Conservation (phyloP, 371 early-diverging fungal genomes). For the Pancytospora epiphaga region DNA sequence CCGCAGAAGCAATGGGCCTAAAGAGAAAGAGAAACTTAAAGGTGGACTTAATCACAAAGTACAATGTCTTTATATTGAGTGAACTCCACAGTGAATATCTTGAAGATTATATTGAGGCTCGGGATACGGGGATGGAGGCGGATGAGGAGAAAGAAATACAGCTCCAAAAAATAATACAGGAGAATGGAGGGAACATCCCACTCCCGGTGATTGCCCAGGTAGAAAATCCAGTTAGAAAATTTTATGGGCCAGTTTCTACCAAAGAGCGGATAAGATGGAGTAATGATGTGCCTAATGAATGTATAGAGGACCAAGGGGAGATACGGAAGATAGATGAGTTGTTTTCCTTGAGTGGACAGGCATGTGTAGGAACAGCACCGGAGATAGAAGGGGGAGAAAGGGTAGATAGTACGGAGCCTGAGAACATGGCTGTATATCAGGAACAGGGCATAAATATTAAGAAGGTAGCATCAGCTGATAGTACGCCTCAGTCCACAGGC, state of each 20-base stretch:
- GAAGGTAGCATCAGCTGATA: background rate
- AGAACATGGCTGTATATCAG: too few species aligned
- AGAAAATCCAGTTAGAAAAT: constrained; percentile 3
- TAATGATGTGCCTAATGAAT: constrained; percentile 45
- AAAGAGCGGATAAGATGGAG: constrained; percentile 28
- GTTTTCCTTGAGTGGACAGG: background rate
- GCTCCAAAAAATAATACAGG: constrained; percentile 41
- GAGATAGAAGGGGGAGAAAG: background rate
- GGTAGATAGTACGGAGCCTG: too few species aligned
- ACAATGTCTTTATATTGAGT: constrained; percentile 9
- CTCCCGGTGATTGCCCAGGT: constrained; percentile 45
- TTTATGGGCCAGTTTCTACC: constrained; percentile 4
- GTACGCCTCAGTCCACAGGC: background rate
- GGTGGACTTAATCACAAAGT: constrained; percentile 18
- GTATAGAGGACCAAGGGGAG: constrained; percentile 8
- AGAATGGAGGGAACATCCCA: constrained; percentile 32
- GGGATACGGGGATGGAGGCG: constrained; percentile 55
- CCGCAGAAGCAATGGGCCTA: constrained; percentile 11
- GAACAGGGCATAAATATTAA: too few species aligned
- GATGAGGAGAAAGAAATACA: constrained; percentile 58
- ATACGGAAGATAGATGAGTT: background rate
- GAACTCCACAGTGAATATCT: constrained; percentile 9
- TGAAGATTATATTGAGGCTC: constrained; percentile 38
- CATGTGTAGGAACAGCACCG: background rate
- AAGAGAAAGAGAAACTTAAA: constrained; percentile 48